Conservation (phyloP, 495 filamentous ascomycete genomes). For the Lepraria neglecta region DNA sequence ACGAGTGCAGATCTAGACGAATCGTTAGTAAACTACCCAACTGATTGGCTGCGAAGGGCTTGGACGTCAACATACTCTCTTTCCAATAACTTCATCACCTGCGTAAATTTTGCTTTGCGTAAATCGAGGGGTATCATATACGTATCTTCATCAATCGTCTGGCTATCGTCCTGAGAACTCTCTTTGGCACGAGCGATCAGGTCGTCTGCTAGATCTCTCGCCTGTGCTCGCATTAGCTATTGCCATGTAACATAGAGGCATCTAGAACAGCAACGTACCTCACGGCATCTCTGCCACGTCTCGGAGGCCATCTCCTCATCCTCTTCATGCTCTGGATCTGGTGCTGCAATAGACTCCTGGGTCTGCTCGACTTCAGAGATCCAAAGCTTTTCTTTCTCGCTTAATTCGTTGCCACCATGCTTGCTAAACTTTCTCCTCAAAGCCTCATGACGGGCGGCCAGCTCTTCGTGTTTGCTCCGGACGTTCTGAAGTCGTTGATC, state of each 20-base stretch:
- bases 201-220: constrained; percentile 44
- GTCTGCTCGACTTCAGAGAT: constrained; percentile 55
- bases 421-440: constrained; percentile 56
- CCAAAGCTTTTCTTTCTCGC: constrained; percentile 67
- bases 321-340: constrained; percentile 29
- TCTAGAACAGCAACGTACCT: constrained; percentile 29
- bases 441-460: constrained; percentile 57
- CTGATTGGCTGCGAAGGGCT: not conserved
- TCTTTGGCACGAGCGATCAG: constrained; percentile 47
- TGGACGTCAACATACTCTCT: constrained; percentile 47
- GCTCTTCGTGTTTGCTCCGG: constrained; percentile 50
- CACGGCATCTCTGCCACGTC: constrained; percentile 11
- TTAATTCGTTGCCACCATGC: constrained; percentile 56
- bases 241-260: not conserved
- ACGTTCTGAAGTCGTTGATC: constrained; percentile 55
- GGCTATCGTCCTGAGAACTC: constrained; percentile 30
- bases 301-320: constrained; percentile 17
- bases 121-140: constrained; percentile 59
- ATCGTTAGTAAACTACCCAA: not conserved
- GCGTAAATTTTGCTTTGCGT: constrained; percentile 58
- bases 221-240: constrained; percentile 32
- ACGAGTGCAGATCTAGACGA: constrained; percentile 19
- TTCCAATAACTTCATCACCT: constrained; percentile 65
- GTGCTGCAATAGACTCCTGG: constrained; percentile 31
- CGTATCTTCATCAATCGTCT: constrained; percentile 30